Percentiles rank a stretch among this genome's conserved stretches.
Evolutionary conservation across 768 basidiomycete genomes (phyloP).

Genomic region (Russula virescens): DNA sequence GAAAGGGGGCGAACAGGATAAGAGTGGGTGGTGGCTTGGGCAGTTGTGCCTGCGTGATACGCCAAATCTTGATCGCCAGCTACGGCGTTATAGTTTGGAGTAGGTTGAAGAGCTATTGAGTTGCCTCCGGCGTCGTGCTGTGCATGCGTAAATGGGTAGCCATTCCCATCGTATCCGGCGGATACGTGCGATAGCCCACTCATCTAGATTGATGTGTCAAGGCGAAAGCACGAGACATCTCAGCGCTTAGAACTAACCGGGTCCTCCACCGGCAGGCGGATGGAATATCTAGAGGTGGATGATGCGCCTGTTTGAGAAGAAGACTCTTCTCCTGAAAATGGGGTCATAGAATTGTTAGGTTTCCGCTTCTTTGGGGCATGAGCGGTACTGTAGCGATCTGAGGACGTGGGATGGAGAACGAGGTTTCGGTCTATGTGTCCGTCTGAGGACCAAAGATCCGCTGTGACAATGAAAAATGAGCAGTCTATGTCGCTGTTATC

Average conservation of each 20-base stretch:
- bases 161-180: slow-evolving; percentile 4
- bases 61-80: slow-evolving; percentile 9
- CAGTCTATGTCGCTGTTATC: slow-evolving; percentile 67
- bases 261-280: slow-evolving; percentile 14
- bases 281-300: slow-evolving; percentile 23
- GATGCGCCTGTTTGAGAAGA: slow-evolving; percentile 26
- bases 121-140: slow-evolving; percentile 14
- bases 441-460: slow-evolving; percentile 89
- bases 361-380: slow-evolving; percentile 31
- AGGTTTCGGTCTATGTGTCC: slow-evolving; percentile 82
- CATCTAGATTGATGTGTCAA: slow-evolving; percentile 12
- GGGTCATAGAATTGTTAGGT: slow-evolving; percentile 27
- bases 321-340: slow-evolving; percentile 20
- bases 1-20: slow-evolving; percentile 15
- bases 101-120: slow-evolving; percentile 16
- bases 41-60: slow-evolving; percentile 13
- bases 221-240: neutral
- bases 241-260: slow-evolving; percentile 13
- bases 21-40: slow-evolving; percentile 7
- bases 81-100: slow-evolving; percentile 12
- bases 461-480: slow-evolving; percentile 85
- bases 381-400: slow-evolving; percentile 63
- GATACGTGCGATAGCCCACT: slow-evolving; percentile 8
- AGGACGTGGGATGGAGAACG: slow-evolving; percentile 78
- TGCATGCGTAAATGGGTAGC: slow-evolving; percentile 15